A percentile compares a stretch with the other conserved stretches of the same genome.
Evolutionary conservation across 139 green algal species (phyloP).

Genomic region (Micractinium sp.): DNA sequence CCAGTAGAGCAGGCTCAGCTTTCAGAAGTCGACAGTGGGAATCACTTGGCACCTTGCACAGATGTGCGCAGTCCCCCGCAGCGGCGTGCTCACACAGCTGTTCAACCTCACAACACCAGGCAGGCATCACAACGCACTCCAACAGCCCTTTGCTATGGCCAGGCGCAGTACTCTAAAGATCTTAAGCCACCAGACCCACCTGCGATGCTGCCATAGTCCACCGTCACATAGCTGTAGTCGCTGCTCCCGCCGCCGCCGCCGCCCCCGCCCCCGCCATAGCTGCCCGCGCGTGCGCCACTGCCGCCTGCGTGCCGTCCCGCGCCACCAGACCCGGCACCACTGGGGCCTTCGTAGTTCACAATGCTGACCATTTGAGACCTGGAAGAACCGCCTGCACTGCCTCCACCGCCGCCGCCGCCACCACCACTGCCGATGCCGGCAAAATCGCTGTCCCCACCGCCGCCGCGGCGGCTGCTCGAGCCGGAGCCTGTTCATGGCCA

Average conservation of each 20-base stretch:
- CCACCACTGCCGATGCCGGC: too few relatives aligned
- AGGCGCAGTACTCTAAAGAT: not conserved
- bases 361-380: conserved; percentile 72
- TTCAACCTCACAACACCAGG: too few relatives aligned
- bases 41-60: too few relatives aligned
- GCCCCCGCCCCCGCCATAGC: conserved; percentile 43
- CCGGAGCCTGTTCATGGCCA: not conserved
- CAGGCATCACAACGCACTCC: too few relatives aligned
- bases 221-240: conserved; percentile 31
- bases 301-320: too few relatives aligned
- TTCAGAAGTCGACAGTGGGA: too few relatives aligned
- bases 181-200: not conserved
- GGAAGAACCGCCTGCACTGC: not conserved
- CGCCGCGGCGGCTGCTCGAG: too few relatives aligned
- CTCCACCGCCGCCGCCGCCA: not conserved
- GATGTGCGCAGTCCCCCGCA: too few relatives aligned
- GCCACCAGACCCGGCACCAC: not conserved
- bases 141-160: too few relatives aligned
- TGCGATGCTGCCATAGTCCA: conserved; percentile 53
- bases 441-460: not conserved
- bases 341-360: conserved; percentile 59
- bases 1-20: too few relatives aligned
- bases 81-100: too few relatives aligned
- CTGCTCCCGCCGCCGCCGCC: not conserved
- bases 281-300: too few relatives aligned